These are phyloP conservation scores for Blastobotrys parvus DNA, from an alignment of 805 yeast species.

Conservation along the genomic window DNA sequence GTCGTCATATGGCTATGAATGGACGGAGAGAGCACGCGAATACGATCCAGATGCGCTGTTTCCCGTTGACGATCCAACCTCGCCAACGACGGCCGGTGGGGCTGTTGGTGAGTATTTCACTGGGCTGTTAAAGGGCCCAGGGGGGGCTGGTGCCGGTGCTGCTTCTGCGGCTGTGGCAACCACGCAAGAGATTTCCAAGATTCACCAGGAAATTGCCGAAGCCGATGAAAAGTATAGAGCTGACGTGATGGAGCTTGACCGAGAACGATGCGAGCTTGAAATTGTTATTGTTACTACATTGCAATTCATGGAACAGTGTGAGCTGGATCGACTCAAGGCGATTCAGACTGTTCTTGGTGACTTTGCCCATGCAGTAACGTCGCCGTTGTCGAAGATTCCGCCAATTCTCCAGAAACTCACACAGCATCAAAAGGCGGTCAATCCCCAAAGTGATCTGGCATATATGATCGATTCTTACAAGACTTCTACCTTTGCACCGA, in stretches of 20 bases:
- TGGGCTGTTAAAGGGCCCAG: slow-evolving; percentile 1
- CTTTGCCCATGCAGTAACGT: slow-evolving; percentile 47
- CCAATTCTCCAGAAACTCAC: slow-evolving; percentile 8
- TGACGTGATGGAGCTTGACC: slow-evolving; percentile 50
- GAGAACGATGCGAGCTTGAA: slow-evolving; percentile 59
- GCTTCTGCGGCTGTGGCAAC: not conserved
- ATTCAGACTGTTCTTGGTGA: slow-evolving; percentile 58
- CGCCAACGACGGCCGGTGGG: not conserved
- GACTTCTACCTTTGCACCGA: slow-evolving; percentile 68
- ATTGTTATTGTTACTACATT: slow-evolving; percentile 57
- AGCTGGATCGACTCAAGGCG: slow-evolving; percentile 58
- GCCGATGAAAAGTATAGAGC: slow-evolving; percentile 46
- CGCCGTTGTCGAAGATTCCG: slow-evolving; percentile 23
- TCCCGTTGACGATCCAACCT: not conserved
- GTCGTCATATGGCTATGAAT: slow-evolving; percentile 63
- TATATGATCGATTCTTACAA: slow-evolving; percentile 51
- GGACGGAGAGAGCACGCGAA: slow-evolving; percentile 48
- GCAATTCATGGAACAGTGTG: slow-evolving; percentile 65
- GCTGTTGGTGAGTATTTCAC: slow-evolving; percentile 2
- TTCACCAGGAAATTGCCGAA: slow-evolving; percentile 37
- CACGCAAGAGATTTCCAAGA: slow-evolving; percentile 3
- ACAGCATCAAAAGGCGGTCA: slow-evolving; percentile 39
- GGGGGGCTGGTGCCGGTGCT: no score
- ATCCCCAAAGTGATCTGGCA: slow-evolving; percentile 55
- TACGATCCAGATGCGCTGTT: slow-evolving; percentile 20